Conservation (phyloP, 192 early-diverging fungal genomes). For the Cetraspora pellucida region DNA sequence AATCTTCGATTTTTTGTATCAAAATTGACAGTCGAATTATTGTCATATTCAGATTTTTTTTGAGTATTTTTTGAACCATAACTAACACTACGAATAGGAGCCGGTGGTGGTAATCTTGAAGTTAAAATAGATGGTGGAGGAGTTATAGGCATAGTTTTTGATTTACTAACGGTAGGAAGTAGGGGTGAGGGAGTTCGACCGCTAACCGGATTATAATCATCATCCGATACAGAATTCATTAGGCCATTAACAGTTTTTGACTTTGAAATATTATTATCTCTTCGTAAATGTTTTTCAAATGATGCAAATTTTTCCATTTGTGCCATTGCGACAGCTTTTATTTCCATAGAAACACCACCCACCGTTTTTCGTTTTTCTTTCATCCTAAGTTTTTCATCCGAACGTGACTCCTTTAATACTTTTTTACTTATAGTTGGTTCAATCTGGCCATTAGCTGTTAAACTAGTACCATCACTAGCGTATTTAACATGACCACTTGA, state of each 20-base stretch:
- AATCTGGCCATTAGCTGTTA: background rate
- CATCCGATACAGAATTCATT: background rate
- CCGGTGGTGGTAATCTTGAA: conserved; percentile 23
- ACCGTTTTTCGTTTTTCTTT: conserved; percentile 27
- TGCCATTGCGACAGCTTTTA: conserved; percentile 6
- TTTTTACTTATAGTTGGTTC: conserved; percentile 1
- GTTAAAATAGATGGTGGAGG: background rate
- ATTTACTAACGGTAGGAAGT: conserved; percentile 3
- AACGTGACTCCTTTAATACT: conserved; percentile 17
- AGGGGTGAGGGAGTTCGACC: conserved; percentile 18
- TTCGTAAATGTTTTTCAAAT: background rate
- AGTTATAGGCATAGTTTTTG: conserved; percentile 33
- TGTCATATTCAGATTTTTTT: background rate
- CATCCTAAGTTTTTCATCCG: conserved; percentile 25
- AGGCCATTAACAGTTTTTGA: background rate
- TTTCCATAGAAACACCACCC: background rate
- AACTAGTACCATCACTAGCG: conserved; percentile 18
- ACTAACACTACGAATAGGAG: conserved; percentile 17
- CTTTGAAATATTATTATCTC: background rate
- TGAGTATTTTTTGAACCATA: conserved; percentile 28
- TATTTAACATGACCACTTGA: conserved; percentile 8
- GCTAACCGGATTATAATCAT: background rate
- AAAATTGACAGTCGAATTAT: background rate
- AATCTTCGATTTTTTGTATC: background rate
- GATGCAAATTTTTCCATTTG: conserved; percentile 13